Evolutionary conservation across 192 early-diverging fungal genomes (phyloP).

Genomic region (Umbelopsis isabellina): DNA sequence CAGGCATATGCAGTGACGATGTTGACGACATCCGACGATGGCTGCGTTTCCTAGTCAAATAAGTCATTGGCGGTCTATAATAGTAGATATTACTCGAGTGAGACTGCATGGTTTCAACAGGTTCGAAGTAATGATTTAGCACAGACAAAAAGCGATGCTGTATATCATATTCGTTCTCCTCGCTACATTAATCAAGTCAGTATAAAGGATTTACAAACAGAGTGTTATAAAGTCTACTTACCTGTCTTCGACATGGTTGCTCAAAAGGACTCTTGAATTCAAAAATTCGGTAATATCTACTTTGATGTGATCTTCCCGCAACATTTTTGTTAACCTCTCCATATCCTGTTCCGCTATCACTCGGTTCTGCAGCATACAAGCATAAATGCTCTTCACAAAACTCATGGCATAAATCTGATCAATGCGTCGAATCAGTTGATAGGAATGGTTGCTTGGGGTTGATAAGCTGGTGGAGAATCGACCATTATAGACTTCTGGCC

Average conservation of each 20-base stretch:
- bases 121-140: slow-evolving; percentile 61
- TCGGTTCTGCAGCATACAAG: slow-evolving; percentile 49
- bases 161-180: slow-evolving; percentile 35
- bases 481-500: slow-evolving; percentile 29
- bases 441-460: not conserved
- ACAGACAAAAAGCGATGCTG: slow-evolving; percentile 51
- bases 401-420: slow-evolving; percentile 51
- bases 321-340: slow-evolving; percentile 44
- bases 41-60: not conserved
- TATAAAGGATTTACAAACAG: not conserved
- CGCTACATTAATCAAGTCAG: slow-evolving; percentile 28
- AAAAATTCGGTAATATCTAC: slow-evolving; percentile 60
- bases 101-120: slow-evolving; percentile 39
- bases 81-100: slow-evolving; percentile 58
- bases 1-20: not conserved
- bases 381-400: slow-evolving; percentile 54
- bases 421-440: slow-evolving; percentile 31
- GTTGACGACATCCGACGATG: not conserved
- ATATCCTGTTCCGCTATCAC: slow-evolving; percentile 46
- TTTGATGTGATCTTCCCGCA: slow-evolving; percentile 47
- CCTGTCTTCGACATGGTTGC: slow-evolving; percentile 27
- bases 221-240: not conserved
- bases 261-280: slow-evolving; percentile 34
- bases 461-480: slow-evolving; percentile 13
- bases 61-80: slow-evolving; percentile 55